Evolutionary conservation across 1,284 basidiomycete species (phyloP).

Genomic region (Rhodotorula sp.): DNA sequence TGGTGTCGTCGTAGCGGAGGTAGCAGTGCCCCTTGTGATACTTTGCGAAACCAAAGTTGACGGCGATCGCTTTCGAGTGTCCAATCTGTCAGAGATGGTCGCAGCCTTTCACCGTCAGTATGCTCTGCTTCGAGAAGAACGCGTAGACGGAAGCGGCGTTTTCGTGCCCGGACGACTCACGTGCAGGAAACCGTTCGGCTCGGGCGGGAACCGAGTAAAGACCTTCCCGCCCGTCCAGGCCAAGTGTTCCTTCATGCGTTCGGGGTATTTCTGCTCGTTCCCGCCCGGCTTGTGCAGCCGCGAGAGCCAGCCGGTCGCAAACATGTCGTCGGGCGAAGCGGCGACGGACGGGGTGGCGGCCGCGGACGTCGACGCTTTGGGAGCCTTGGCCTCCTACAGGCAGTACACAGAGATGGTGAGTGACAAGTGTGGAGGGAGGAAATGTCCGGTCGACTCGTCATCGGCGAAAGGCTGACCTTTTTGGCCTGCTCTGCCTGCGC

Average conservation of each 20-base stretch:
- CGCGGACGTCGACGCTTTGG: constrained; percentile 30
- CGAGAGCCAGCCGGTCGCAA: constrained; percentile 92
- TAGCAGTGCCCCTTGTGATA: constrained; percentile 87
- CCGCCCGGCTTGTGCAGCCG: constrained; percentile 89
- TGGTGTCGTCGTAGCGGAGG: constrained; percentile 96
- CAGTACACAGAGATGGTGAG: background rate
- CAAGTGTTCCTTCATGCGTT: constrained; percentile 78
- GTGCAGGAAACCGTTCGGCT: constrained; percentile 81
- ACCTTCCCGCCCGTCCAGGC: constrained; percentile 77
- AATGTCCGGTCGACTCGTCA: background rate
- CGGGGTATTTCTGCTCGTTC: constrained; percentile 81
- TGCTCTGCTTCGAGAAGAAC: background rate
- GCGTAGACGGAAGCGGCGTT: background rate
- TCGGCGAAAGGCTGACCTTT: constrained; percentile 58
- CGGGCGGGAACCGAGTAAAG: constrained; percentile 96
- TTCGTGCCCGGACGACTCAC: constrained; percentile 1
- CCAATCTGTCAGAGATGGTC: constrained; percentile 48
- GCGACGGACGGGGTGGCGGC: constrained; percentile 47
- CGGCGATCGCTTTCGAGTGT: constrained; percentile 97
- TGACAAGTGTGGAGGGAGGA: background rate
- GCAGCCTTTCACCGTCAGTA: too few relatives aligned
- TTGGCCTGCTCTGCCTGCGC: constrained; percentile 62
- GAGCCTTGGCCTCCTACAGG: constrained; percentile 21
- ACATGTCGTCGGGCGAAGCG: constrained; percentile 64
- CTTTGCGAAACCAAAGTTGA: constrained; percentile 96